Base-by-base conservation (phyloP, 2,329 filamentous ascomycete genomes). In the Trichoderma sp. region DNA sequence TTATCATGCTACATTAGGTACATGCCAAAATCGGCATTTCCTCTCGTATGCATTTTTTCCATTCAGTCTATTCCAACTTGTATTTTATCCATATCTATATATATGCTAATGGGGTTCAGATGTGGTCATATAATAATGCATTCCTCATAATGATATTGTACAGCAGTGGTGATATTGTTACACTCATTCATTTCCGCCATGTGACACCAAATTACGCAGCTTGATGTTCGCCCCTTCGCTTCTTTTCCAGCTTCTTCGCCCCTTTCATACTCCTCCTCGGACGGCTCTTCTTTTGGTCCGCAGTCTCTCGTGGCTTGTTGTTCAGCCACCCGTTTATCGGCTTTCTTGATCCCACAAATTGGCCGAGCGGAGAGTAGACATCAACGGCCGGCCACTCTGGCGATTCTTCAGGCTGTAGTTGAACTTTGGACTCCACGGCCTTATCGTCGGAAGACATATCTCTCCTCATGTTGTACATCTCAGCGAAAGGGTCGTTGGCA, bases 291-390 rank as follows among this genome's bases (percentile, higher is more conserved):
- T 81, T 83, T 68, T 85, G 83, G 68, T 83, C 80, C 27, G 80
- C 79, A 29, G 82, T 79, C n/a, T 83, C 79, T 16, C 81, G 82
- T 33, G 87, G 87, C 76, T 88, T 88, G 72, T 86, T 86, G 64
- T 90, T 78, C 70, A 90, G 70, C 87, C 89, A 94, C 7, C 88
- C 92, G 74, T 91, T 89, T 83, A 96, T 89, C 1, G 92, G 91
- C 72, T 77, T 78, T 43, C 93, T 84, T 11, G 83, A 81, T 0
- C 86, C 90, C 35, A 98, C 83, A 74, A 92, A 96, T 74, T 88
- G 89, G n/a, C 96, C 96, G 69, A 93, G 86, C 0, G 96, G 96
- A 33, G 87, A 92, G 75, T 91, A 97, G 0, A 98, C 88, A 73
- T 98, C 94, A 7, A 99, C 86, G 11, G 89, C 83, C 0, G 93